A percentile compares a stretch with the other conserved stretches of the same genome.
Conservation (phyloP, 2,329 filamentous ascomycete genomes). For the Penicillium sclerotiorum region DNA sequence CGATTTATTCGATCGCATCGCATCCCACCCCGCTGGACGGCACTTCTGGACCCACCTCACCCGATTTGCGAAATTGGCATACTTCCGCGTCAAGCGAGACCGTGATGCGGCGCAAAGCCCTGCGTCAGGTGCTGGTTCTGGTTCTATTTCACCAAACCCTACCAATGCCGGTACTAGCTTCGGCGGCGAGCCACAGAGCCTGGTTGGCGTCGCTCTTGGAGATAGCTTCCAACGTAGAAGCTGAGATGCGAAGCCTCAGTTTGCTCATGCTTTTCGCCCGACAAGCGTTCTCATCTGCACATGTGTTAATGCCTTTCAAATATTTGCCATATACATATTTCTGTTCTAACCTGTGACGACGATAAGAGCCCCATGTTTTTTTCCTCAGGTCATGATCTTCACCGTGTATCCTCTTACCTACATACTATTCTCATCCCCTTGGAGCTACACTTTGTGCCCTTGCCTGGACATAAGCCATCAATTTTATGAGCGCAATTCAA, state of each 20-base stretch:
- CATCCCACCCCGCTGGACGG: slow-evolving; percentile 83
- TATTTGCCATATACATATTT: neutral
- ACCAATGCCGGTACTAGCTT: slow-evolving; percentile 24
- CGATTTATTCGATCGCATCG: slow-evolving; percentile 78
- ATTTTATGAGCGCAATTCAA: no score
- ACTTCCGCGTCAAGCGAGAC: slow-evolving; percentile 74
- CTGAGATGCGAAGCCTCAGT: slow-evolving; percentile 9
- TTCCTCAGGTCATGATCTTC: neutral
- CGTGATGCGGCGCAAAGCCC: slow-evolving; percentile 40
- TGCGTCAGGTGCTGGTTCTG: slow-evolving; percentile 22
- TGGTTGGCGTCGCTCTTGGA: slow-evolving; percentile 41
- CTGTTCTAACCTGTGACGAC: neutral
- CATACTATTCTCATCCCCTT: no score
- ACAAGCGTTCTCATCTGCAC: neutral
- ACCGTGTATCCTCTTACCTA: no score
- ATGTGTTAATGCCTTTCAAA: no score
- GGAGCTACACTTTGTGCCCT: no score
- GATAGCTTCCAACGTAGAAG: slow-evolving; percentile 28
- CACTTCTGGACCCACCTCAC: slow-evolving; percentile 91
- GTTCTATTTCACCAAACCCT: slow-evolving; percentile 15
- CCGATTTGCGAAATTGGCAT: slow-evolving; percentile 85
- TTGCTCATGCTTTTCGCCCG: neutral
- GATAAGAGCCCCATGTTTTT: neutral
- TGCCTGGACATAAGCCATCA: no score
- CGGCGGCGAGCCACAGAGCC: slow-evolving; percentile 36